These are phyloP conservation scores for Cladosporium phlei DNA, from an alignment of 2,329 filamentous ascomycete genomes.

Conservation along the genomic window DNA sequence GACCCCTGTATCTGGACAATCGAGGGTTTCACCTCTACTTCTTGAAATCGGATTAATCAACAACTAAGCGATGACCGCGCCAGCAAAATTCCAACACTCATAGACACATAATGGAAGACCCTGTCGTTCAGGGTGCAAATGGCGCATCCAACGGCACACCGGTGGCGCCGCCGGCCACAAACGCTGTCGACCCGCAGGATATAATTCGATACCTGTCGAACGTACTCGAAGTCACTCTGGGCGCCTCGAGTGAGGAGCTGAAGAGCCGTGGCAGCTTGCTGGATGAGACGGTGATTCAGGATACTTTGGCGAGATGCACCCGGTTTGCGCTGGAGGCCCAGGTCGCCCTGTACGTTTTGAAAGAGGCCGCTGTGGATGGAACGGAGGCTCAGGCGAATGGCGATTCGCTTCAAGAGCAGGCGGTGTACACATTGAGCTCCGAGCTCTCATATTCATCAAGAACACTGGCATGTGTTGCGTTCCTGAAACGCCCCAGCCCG, in stretches of 20 bases:
- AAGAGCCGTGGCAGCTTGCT: slow-evolving; percentile 77
- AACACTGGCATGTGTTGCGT: slow-evolving; percentile 79
- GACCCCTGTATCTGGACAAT: slow-evolving; percentile 10
- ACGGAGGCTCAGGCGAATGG: slow-evolving; percentile 13
- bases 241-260: slow-evolving; percentile 65
- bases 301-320: slow-evolving; percentile 81
- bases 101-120: slow-evolving; percentile 33
- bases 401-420: slow-evolving; percentile 35
- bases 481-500: slow-evolving; percentile 83
- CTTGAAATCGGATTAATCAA: not conserved
- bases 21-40: slow-evolving; percentile 1
- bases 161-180: slow-evolving; percentile 23
- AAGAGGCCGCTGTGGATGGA: slow-evolving; percentile 54
- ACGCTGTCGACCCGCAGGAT: slow-evolving; percentile 42
- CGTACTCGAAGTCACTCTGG: slow-evolving; percentile 46
- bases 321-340: slow-evolving; percentile 87
- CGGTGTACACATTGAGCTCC: slow-evolving; percentile 73
- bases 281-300: slow-evolving; percentile 63
- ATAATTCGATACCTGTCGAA: slow-evolving; percentile 46
- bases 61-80: slow-evolving; percentile 3
- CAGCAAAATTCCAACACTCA: not conserved
- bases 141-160: slow-evolving; percentile 30
- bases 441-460: slow-evolving; percentile 75
- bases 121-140: slow-evolving; percentile 32
- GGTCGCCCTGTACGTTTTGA: slow-evolving; percentile 84